These are phyloP conservation scores for Fusarium pseudoanthophilum DNA, from an alignment of 2,329 filamentous ascomycete species.

Conservation along the genomic window DNA sequence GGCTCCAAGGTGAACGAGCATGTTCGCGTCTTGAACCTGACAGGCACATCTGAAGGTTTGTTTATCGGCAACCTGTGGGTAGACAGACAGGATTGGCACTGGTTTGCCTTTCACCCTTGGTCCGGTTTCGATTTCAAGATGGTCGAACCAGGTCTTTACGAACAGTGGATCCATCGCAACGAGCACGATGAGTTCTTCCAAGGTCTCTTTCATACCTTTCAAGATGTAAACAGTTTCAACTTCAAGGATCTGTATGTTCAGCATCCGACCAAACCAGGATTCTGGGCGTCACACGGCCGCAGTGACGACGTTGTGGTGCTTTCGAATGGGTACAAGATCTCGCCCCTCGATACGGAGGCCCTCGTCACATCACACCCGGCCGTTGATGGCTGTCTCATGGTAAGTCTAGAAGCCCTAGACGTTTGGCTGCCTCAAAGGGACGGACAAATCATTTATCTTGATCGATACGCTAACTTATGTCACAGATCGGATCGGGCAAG, in stretches of 20 bases:
- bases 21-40: conserved; percentile 48
- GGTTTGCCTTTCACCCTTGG: conserved; percentile 49
- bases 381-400: conserved; percentile 42
- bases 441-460: too few species aligned
- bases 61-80: conserved; percentile 48
- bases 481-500: conserved; percentile 32
- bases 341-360: conserved; percentile 45
- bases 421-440: too few species aligned
- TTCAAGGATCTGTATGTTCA: conserved; percentile 47
- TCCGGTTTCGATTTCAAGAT: conserved; percentile 51
- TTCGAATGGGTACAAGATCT: conserved; percentile 49
- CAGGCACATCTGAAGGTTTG: conserved; percentile 49
- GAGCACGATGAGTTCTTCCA: conserved; percentile 29
- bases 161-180: conserved; percentile 49
- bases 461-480: not conserved
- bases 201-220: conserved; percentile 50
- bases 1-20: conserved; percentile 47
- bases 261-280: conserved; percentile 42
- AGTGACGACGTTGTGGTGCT: conserved; percentile 47
- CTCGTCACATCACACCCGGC: conserved; percentile 41
- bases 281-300: conserved; percentile 47
- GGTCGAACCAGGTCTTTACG: conserved; percentile 44
- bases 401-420: not conserved
- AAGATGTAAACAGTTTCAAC: conserved; percentile 41
- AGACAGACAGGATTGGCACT: conserved; percentile 46